These are phyloP conservation scores for Trichoderma harzianum DNA, from an alignment of 2,329 filamentous ascomycete species.

Conservation along the genomic window DNA sequence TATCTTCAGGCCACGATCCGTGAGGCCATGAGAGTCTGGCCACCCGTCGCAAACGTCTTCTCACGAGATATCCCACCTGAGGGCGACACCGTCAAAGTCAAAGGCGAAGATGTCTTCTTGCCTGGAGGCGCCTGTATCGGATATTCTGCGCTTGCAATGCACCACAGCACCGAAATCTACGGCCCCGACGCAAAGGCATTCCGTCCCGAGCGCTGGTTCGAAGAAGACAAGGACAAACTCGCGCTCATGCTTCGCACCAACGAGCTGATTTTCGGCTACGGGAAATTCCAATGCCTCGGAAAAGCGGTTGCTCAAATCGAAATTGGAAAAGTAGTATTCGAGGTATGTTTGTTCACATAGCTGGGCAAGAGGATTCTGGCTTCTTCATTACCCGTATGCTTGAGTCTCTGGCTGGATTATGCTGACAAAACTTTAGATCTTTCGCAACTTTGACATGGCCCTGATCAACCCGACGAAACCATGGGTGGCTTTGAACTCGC, in stretches of 20 bases:
- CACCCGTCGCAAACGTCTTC: constrained; percentile 29
- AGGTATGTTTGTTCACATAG: constrained; percentile 31
- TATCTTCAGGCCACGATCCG: constrained; percentile 46
- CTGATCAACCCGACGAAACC: constrained; percentile 26
- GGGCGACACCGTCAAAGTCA: constrained; percentile 29
- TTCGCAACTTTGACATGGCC: constrained; percentile 31
- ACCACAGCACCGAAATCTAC: constrained; percentile 31
- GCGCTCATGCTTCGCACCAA: constrained; percentile 33
- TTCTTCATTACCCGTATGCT: too few relatives aligned
- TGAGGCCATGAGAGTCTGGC: constrained; percentile 37
- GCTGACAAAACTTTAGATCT: constrained; percentile 22
- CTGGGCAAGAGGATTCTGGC: neutral
- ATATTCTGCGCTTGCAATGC: constrained; percentile 31
- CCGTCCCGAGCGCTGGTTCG: constrained; percentile 38
- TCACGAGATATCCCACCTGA: constrained; percentile 24
- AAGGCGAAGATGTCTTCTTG: constrained; percentile 38
- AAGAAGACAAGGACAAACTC: constrained; percentile 29
- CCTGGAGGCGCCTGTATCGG: constrained; percentile 33
- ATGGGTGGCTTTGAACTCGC: constrained; percentile 27
- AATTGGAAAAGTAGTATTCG: constrained; percentile 37
- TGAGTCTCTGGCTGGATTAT: neutral
- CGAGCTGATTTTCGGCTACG: constrained; percentile 38
- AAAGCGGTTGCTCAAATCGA: constrained; percentile 38
- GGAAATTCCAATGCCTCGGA: constrained; percentile 38
- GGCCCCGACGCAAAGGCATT: constrained; percentile 35